Percentiles rank a stretch among this genome's conserved stretches.
Evolutionary conservation across 2,329 filamentous ascomycete species (phyloP).

Genomic region (Trematosphaeria pertusa): DNA sequence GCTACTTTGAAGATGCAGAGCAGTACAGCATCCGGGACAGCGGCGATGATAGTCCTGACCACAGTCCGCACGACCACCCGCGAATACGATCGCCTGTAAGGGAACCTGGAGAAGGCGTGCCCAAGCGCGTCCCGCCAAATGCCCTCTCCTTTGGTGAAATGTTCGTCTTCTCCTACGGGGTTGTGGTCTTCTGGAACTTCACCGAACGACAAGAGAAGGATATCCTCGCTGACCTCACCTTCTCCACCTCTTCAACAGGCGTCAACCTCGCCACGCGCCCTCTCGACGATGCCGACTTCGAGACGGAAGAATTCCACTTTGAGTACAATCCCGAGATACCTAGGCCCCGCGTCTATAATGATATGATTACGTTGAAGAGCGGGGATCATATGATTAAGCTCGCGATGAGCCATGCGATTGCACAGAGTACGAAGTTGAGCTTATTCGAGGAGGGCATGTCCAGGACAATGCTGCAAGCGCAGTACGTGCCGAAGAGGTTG

Average conservation of each 20-base stretch:
- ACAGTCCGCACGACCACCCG: slow-evolving; percentile 24
- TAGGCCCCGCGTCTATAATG: slow-evolving; percentile 92
- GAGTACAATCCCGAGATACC: slow-evolving; percentile 90
- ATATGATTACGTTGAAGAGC: slow-evolving; percentile 97
- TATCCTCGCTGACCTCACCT: slow-evolving; percentile 91
- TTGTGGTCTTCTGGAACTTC: slow-evolving; percentile 99
- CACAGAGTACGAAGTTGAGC: slow-evolving; percentile 94
- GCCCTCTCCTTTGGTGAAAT: slow-evolving; percentile 87
- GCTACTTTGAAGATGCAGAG: slow-evolving; percentile 81
- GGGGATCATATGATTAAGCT: slow-evolving; percentile 99
- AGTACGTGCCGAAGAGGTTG: slow-evolving; percentile 87
- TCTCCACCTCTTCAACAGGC: slow-evolving; percentile 73
- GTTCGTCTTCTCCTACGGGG: slow-evolving; percentile 96
- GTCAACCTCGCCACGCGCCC: slow-evolving; percentile 77
- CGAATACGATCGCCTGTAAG: slow-evolving; percentile 11
- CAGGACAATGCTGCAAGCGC: slow-evolving; percentile 89
- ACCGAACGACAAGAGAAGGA: slow-evolving; percentile 96
- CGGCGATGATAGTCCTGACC: slow-evolving; percentile 37
- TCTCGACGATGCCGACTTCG: slow-evolving; percentile 86
- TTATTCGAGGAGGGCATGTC: slow-evolving; percentile 98
- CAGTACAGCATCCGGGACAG: slow-evolving; percentile 56
- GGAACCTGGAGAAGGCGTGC: slow-evolving; percentile 41
- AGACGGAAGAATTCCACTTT: slow-evolving; percentile 98
- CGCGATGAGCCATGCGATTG: slow-evolving; percentile 95
- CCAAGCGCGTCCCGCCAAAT: slow-evolving; percentile 68